phyloP scores from a whole-genome alignment of 2,329 filamentous ascomycete species.

The Hypomyces rosellus region DNA sequence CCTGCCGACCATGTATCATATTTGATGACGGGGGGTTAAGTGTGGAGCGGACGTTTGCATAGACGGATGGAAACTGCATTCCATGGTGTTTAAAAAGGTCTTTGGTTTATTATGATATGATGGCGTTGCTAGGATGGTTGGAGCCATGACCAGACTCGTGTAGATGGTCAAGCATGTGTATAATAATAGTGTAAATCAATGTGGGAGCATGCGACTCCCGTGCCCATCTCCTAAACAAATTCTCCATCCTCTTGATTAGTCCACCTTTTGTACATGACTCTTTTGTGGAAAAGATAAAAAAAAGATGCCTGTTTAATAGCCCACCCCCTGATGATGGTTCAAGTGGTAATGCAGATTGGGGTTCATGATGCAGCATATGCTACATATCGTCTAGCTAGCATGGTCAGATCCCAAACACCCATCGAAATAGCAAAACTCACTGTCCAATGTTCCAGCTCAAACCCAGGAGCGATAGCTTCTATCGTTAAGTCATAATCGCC shows the following conservation, averaged over 20 bases:
- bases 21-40: conserved; percentile 13
- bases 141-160: conserved; percentile 16
- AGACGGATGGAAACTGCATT: conserved; percentile 26
- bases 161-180: conserved; percentile 26
- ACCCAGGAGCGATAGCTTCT: too few species aligned
- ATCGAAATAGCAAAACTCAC: conserved; percentile 27
- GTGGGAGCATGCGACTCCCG: conserved; percentile 20
- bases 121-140: conserved; percentile 23
- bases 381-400: conserved; percentile 3
- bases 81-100: conserved; percentile 31
- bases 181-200: conserved; percentile 22
- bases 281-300: too few species aligned
- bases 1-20: too few species aligned
- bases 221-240: conserved; percentile 28
- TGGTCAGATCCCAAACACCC: conserved; percentile 26
- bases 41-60: conserved; percentile 4
- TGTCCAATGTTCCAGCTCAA: conserved; percentile 13
- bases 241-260: too few species aligned
- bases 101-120: conserved; percentile 22
- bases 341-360: too few species aligned
- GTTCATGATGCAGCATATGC: too few species aligned
- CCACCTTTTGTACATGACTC: too few species aligned
- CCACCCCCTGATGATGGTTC: too few species aligned
- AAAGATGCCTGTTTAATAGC: too few species aligned
- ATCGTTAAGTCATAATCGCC: too few species aligned